These are phyloP conservation scores for Colletotrichum eremochloae DNA, from an alignment of 2,329 filamentous ascomycete species.

Conservation along the genomic window DNA sequence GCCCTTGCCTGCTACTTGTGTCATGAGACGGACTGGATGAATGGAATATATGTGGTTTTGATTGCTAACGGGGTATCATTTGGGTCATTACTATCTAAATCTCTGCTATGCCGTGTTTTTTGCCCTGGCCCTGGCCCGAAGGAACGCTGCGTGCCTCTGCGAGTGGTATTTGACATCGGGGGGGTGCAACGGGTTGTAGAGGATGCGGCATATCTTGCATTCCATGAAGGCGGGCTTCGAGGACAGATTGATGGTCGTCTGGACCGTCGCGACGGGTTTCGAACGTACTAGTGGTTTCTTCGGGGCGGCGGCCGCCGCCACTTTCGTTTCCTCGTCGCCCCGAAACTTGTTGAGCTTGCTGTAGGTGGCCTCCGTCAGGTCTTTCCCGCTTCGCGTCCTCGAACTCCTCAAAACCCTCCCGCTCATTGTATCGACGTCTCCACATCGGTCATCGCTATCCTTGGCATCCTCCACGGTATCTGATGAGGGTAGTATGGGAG, in stretches of 20 bases:
- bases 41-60: not conserved
- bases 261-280: constrained; percentile 49
- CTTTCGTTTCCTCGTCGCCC: not conserved
- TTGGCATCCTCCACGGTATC: constrained; percentile 6
- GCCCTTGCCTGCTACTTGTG: not conserved
- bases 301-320: not conserved
- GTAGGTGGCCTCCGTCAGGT: not conserved
- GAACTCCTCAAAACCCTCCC: not conserved
- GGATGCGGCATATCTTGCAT: constrained; percentile 58
- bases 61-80: constrained; percentile 30
- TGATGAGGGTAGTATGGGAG: constrained; percentile 15
- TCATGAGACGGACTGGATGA: not conserved
- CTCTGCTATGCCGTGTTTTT: not conserved
- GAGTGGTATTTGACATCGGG: constrained; percentile 59
- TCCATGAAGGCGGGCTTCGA: constrained; percentile 58
- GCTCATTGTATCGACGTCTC: not conserved
- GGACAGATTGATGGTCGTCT: constrained; percentile 61
- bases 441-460: not conserved
- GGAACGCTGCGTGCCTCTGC: constrained; percentile 50
- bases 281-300: constrained; percentile 28
- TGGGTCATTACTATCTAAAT: constrained; percentile 20
- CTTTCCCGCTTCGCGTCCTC: not conserved
- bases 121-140: constrained; percentile 6
- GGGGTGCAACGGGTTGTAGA: constrained; percentile 60
- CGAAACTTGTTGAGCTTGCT: constrained; percentile 7